Base-by-base conservation (phyloP, 306 rosid genomes). In the Abrus precatorius region DNA sequence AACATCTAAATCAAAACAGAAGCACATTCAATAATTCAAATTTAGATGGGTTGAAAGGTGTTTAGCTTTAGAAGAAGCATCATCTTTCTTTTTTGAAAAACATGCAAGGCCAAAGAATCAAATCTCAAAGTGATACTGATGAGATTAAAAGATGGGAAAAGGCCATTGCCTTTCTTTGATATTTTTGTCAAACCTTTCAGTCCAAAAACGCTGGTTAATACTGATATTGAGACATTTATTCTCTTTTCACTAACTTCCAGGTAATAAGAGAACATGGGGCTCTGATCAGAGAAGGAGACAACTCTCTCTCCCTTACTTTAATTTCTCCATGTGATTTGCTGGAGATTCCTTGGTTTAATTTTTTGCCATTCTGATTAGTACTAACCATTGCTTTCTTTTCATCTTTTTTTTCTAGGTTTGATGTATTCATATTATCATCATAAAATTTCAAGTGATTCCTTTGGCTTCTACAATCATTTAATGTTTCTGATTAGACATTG, bases 1-100 rank as follows among this genome's bases (percentile, higher is more conserved):
- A 73, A 87, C 90, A 85, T 90, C 94, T 83, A 52, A 84, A 87
- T 88, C 92, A 77, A 84, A 81, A 82, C 57, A 81, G 52, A 76
- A 64, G 75, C 88, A 68, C 67, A 69, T 78, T 73, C 27, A 78
- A 82, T 77, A 75, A 84, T 82, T 59, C 40, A 44, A 52, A 86
- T 85, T 67, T 82, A 74, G 80, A 76, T 80, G 47, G 75, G 70
- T 63, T 77, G 68, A 64, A 76, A 80, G 76, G 80, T 3, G 80
- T 43, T 80, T 86, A 72, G 78, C 84, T 79, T 82, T 84, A 82
- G 84, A 86, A 84, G 72, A 69, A 69, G 36, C 63, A 53, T 73
- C 75, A 9, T 55, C 68, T 62, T 44, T 59, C 38, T 63, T 80
- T 82, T 78, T 86, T 82, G 83, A 75, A 87, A 87, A 87, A 76